Evolutionary conservation across 352 stramenopile genomes (phyloP).

Genomic region (Phytophthora pluvialis): DNA sequence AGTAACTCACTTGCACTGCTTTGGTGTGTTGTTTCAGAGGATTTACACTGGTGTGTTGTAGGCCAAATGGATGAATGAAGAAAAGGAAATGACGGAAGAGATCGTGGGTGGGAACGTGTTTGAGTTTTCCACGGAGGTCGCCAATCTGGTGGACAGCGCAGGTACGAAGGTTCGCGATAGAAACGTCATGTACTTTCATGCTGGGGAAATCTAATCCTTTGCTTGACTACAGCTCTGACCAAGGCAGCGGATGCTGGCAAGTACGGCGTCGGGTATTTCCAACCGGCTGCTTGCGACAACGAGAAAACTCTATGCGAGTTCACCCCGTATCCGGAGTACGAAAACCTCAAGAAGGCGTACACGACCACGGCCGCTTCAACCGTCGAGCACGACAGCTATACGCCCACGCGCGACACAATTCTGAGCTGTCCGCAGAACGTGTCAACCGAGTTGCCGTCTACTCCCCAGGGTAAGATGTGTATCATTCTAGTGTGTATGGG

Average conservation of each 20-base stretch:
- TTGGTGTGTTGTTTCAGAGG: constrained; percentile 11
- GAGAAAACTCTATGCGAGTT: constrained; percentile 52
- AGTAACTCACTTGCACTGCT: neutral
- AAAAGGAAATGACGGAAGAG: constrained; percentile 66
- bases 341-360: constrained; percentile 63
- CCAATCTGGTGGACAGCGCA: constrained; percentile 51
- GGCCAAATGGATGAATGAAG: constrained; percentile 84
- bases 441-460: constrained; percentile 32
- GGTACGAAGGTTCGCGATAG: constrained; percentile 7
- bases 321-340: constrained; percentile 62
- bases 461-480: constrained; percentile 29
- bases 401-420: constrained; percentile 36
- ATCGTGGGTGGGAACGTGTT: constrained; percentile 81
- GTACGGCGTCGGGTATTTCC: constrained; percentile 71
- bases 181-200: neutral
- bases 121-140: constrained; percentile 72
- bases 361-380: constrained; percentile 60
- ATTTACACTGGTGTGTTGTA: constrained; percentile 48
- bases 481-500: neutral
- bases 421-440: constrained; percentile 51
- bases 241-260: constrained; percentile 61
- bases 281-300: constrained; percentile 65
- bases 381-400: constrained; percentile 44
- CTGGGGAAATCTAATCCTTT: constrained; percentile 14
- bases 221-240: constrained; percentile 30